Conservation (phyloP, 441 rosid genomes). For the Capsella rubella region DNA sequence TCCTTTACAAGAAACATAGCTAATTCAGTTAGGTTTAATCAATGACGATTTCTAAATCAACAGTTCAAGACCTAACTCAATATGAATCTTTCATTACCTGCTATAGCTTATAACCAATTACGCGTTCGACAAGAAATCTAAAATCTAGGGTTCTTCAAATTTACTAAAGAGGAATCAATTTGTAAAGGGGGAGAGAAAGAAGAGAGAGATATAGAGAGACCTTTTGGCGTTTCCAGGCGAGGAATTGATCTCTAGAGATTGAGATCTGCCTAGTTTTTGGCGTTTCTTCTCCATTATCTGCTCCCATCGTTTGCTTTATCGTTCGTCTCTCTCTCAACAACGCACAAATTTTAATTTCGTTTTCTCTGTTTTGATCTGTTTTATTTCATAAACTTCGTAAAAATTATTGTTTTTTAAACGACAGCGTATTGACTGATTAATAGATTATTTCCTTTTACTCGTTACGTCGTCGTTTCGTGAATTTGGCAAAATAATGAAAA, state of each 20-base stretch:
- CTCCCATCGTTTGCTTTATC: slow-evolving; percentile 51
- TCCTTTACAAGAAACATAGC: slow-evolving; percentile 49
- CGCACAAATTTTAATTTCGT: neutral
- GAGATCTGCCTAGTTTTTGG: slow-evolving; percentile 39
- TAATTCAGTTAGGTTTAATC: no score
- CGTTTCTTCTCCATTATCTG: slow-evolving; percentile 49
- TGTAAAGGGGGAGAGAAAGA: neutral
- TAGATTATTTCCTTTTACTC: neutral
- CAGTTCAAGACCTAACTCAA: no score
- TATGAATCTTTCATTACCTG: no score
- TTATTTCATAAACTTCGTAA: neutral
- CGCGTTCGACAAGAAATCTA: neutral
- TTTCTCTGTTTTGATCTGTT: slow-evolving; percentile 9
- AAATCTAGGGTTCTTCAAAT: slow-evolving; percentile 42
- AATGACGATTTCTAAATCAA: no score
- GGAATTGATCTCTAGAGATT: slow-evolving; percentile 58
- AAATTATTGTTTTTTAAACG: neutral
- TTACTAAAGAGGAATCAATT: neutral
- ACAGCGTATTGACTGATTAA: neutral
- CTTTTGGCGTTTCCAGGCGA: slow-evolving; percentile 73
- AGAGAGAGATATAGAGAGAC: slow-evolving; percentile 42
- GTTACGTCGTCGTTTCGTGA: slow-evolving; percentile 1
- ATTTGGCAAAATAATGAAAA: no score
- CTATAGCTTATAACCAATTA: no score
- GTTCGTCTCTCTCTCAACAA: neutral